A percentile compares a stretch with the other conserved stretches of the same genome.
Conservation (phyloP, 1,284 basidiomycete species). For the Cystobasidium slooffiae region DNA sequence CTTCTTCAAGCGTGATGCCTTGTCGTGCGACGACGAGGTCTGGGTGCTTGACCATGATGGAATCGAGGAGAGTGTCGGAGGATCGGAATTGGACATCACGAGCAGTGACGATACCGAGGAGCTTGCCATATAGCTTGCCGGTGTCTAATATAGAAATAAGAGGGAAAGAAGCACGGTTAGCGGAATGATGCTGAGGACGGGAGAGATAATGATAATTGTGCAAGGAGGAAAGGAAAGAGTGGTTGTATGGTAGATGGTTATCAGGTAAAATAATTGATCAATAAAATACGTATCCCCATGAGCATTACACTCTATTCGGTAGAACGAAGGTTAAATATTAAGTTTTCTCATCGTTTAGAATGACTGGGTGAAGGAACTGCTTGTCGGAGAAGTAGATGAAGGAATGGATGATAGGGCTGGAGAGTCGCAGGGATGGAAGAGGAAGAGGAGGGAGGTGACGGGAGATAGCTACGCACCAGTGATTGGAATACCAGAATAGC, state of each 20-base stretch:
- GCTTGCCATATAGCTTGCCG: conserved; percentile 83
- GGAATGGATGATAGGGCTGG: conserved; percentile 27
- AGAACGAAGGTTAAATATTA: conserved; percentile 53
- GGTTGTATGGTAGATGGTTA: conserved; percentile 18
- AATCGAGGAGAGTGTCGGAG: conserved; percentile 68
- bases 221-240: conserved; percentile 45
- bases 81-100: conserved; percentile 95
- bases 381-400: conserved; percentile 69
- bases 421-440: conserved; percentile 48
- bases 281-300: conserved; percentile 53
- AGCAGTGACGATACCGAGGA: conserved; percentile 94
- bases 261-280: conserved; percentile 58
- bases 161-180: neutral
- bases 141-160: conserved; percentile 65
- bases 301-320: conserved; percentile 47
- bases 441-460: conserved; percentile 27
- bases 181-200: neutral
- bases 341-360: conserved; percentile 47
- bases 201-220: conserved; percentile 14
- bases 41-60: conserved; percentile 82
- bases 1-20: conserved; percentile 86
- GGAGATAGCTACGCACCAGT: conserved; percentile 69
- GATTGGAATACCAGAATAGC: conserved; percentile 97
- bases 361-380: neutral
- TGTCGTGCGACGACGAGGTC: conserved; percentile 76